Conservation (phyloP, 1,284 basidiomycete species). For the Trametes hirsuta region DNA sequence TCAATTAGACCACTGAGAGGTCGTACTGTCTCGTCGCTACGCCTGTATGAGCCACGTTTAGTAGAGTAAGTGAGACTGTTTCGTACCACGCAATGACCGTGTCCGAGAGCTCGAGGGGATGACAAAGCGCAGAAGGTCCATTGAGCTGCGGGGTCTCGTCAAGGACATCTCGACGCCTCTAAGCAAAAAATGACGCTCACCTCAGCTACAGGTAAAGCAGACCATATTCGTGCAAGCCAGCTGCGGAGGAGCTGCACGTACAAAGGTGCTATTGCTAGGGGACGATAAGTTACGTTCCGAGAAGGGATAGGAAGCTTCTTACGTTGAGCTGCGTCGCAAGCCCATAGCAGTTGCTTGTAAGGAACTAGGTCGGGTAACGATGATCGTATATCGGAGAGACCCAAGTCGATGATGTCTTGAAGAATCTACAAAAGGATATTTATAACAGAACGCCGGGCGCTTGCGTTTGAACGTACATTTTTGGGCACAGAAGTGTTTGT, state of each 20-base stretch:
- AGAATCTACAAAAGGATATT: neutral
- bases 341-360: conserved; percentile 63
- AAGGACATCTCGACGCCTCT: too few species aligned
- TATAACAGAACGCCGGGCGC: neutral
- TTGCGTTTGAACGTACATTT: neutral
- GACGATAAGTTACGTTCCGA: neutral
- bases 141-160: conserved; percentile 3
- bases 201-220: conserved; percentile 8
- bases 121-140: conserved; percentile 34
- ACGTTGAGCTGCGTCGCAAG: conserved; percentile 42
- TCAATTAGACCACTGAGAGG: conserved; percentile 23
- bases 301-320: conserved; percentile 23
- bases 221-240: conserved; percentile 60
- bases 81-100: conserved; percentile 33
- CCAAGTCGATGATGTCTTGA: conserved; percentile 16
- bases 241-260: conserved; percentile 41
- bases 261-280: conserved; percentile 38
- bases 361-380: conserved; percentile 46
- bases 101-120: conserved; percentile 31
- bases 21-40: conserved; percentile 28
- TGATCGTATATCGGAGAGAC: conserved; percentile 5
- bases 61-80: neutral
- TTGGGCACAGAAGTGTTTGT: neutral
- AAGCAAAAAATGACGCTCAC: conserved; percentile 13
- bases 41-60: neutral